phyloP scores from a whole-genome alignment of 2,329 filamentous ascomycete genomes.

The Zarea fungicola region DNA sequence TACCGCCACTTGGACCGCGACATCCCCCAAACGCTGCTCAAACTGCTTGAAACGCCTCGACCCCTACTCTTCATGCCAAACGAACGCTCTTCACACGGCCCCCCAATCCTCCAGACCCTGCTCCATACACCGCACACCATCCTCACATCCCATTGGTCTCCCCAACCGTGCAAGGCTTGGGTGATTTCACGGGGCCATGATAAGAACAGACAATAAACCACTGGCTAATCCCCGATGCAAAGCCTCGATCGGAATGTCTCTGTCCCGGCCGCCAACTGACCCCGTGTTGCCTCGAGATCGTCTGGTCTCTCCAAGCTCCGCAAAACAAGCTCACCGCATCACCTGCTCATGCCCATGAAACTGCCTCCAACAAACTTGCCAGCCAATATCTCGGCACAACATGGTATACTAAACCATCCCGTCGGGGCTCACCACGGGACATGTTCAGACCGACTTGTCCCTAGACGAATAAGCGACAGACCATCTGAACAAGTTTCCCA shows the following conservation, averaged over 20 bases:
- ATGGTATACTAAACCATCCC: too few relatives aligned
- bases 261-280: background rate
- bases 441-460: too few relatives aligned
- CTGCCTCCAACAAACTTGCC: too few relatives aligned
- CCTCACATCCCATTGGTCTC: too few relatives aligned
- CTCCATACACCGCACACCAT: too few relatives aligned
- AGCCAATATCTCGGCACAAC: too few relatives aligned
- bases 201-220: too few relatives aligned
- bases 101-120: background rate
- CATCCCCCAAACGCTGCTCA: constrained; percentile 9
- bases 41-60: constrained; percentile 7
- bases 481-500: too few relatives aligned
- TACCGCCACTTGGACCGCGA: constrained; percentile 5
- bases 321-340: constrained; percentile 8
- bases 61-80: constrained; percentile 1
- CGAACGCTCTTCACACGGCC: background rate
- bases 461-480: too few relatives aligned
- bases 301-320: constrained; percentile 5
- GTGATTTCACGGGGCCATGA: too few relatives aligned
- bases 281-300: background rate
- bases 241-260: constrained; percentile 5
- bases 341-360: background rate
- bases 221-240: background rate
- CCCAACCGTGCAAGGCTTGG: too few relatives aligned
- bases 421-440: too few relatives aligned